Base-by-base conservation (phyloP, 2,329 filamentous ascomycete species). In the Fusarium tuaranense region DNA sequence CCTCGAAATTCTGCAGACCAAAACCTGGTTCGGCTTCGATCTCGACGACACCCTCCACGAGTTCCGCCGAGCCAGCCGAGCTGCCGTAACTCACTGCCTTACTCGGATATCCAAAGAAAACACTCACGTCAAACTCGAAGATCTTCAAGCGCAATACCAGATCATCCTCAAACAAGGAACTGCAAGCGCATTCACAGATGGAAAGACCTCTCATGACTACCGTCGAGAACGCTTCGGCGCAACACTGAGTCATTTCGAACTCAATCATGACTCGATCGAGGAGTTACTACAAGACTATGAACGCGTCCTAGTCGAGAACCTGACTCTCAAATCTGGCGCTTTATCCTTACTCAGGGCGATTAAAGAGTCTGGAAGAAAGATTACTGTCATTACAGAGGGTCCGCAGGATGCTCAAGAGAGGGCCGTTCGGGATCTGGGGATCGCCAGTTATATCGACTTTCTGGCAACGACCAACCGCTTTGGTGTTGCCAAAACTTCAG, bases 31-130 rank as follows among this genome's bases (percentile, higher is more conserved):
- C 41, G 84, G 83, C 1, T 87, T 88, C 63, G 86, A 87, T 46
- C 82, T 88, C 7, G 86, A 88, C 65, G 86, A 87, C 71, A 87
- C 86, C 0, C 78, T 88, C 1, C 86, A 88, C 67, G 81, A 85
- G 55, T 88, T 87, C 59, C 84, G 84, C 59, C 79, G 73, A 20
- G 83, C 84, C 13, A 86, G 85, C 1, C 67, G 72, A 1, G 63
- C 72, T 6, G 86, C 86, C 3, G 82, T 81, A 2, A 65, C 70
- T 1, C 44, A 71, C 7, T 80, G 83, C 6, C 81, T 87, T 6
- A 62, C 69, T 1, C 41, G 59, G 7, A 81, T 87, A 16, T 63
- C 70, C 4, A 67, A 12, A 13, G 18, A 72, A 16, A 62, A 66
- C 5, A 25, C 64, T 20, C 16, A 32, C 1, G 10, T 55, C 13